Base-by-base conservation (phyloP, 768 basidiomycete species). In the Daedaleopsis sinensis region DNA sequence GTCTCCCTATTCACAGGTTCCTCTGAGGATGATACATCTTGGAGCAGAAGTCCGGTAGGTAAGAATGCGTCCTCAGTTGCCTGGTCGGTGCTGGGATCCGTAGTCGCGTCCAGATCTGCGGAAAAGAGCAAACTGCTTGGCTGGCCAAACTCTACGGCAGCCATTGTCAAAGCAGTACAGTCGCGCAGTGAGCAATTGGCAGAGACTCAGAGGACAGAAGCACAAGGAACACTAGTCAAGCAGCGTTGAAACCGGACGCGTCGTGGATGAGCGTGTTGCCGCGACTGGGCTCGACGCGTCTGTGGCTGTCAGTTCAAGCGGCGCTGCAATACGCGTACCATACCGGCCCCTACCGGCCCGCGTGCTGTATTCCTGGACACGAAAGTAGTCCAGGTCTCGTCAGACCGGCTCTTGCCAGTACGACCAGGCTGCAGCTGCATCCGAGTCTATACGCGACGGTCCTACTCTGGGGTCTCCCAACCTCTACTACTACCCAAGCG, bases 101-200 rank as follows among this genome's bases (percentile, higher is more conserved):
- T 18, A 5, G 54, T 27, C 13, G 15, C 37, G n/a, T 35, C 51
- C 6, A 58, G 44, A 19, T 51, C 55, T 8, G 49, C 9, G 11
- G 49, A 32, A 24, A 63, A 63, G 42, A 64, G 62, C 42, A 64
- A 32, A 42, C 43, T 56, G 53, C 55, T 59, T 3, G 62, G 62
- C 38, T 44, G 62, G 27, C 62, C 62, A n/a, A 64, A 59, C 16
- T 64, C 58, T 8, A 59, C 32, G 5, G 62, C 37, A 5, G 58
- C 24, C 55, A 57, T 59, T 11, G 2, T 19, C 27, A 24, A n/a
- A 19, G 13, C 6, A 35, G 32, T 19, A 3, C 18, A 23, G 36
- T 7, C 15, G 19, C 15, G 39, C 8, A 52, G 13, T 1, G 35
- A 42, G 19, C 6, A 13, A 2, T 43, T 10, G 24, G 50, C n/a